Percentiles rank a stretch among this genome's conserved stretches.
Conservation (phyloP, 2,329 filamentous ascomycete species). For the Trichoderma hamatum region DNA sequence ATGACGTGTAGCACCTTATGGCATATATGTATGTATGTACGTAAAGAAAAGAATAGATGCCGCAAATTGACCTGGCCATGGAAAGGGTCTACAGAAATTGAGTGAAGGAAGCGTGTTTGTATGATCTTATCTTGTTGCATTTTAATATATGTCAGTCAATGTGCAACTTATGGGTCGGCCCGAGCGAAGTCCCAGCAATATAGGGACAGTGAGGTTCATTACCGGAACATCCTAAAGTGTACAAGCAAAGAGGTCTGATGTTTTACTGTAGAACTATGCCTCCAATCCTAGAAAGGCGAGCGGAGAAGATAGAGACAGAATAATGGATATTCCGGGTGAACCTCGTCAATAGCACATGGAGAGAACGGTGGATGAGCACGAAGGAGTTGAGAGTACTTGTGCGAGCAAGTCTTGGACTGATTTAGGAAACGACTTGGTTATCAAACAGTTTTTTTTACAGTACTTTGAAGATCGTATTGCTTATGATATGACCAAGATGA, state of each 20-base stretch:
- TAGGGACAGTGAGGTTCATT: not conserved
- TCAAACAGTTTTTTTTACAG: not conserved
- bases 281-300: not conserved
- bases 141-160: no score
- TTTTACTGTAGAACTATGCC: not conserved
- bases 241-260: not conserved
- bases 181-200: not conserved
- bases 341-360: not conserved
- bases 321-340: not conserved
- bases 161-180: no score
- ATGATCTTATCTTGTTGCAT: no score
- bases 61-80: not conserved
- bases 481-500: not conserved
- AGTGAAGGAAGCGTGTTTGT: not conserved
- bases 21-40: not conserved
- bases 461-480: not conserved
- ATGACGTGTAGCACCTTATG: not conserved
- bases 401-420: not conserved
- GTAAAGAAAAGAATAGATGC: not conserved
- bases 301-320: not conserved
- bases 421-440: not conserved
- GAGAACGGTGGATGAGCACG: not conserved
- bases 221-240: not conserved
- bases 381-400: not conserved
- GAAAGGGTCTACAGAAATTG: not conserved